A percentile compares a stretch with the other conserved stretches of the same genome.
These are phyloP conservation scores for Malus sieversii DNA, from an alignment of 306 rosid genomes.

Conservation along the genomic window DNA sequence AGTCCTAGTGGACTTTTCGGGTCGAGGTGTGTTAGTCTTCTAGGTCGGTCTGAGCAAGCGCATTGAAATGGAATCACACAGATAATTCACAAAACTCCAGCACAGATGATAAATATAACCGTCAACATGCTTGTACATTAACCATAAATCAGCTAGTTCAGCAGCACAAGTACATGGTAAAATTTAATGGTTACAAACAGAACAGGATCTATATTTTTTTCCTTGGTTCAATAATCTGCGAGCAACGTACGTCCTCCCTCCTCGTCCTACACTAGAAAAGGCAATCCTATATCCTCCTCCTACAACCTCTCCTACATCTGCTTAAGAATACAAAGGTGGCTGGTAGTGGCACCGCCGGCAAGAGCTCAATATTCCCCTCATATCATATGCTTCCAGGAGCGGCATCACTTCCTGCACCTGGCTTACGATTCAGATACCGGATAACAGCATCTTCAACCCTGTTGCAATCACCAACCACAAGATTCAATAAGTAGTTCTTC, in stretches of 20 bases:
- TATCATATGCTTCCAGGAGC: slow-evolving; percentile 78
- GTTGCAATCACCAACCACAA: slow-evolving; percentile 12
- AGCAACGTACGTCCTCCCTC: neutral
- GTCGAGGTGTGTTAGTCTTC: no score
- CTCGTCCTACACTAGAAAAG: slow-evolving; percentile 22
- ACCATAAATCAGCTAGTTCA: neutral
- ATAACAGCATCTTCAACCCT: slow-evolving; percentile 99
- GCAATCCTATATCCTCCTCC: slow-evolving; percentile 12
- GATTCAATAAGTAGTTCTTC: neutral
- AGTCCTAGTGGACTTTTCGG: no score
- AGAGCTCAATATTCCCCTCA: slow-evolving; percentile 23
- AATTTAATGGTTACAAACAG: slow-evolving; percentile 10
- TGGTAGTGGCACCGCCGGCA: slow-evolving; percentile 2
- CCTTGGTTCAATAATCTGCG: slow-evolving; percentile 3
- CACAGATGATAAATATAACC: neutral
- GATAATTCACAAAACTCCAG: neutral
- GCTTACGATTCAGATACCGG: slow-evolving; percentile 88
- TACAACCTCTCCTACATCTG: neutral
- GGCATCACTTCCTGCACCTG: slow-evolving; percentile 67
- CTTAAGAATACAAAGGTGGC: neutral
- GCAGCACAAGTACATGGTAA: slow-evolving; percentile 5
- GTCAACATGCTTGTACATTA: slow-evolving; percentile 15
- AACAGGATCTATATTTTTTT: slow-evolving; percentile 3
- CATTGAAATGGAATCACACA: no score
- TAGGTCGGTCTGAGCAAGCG: no score